These are phyloP conservation scores for Colletotrichum melonis DNA, from an alignment of 2,329 filamentous ascomycete genomes.

Conservation along the genomic window DNA sequence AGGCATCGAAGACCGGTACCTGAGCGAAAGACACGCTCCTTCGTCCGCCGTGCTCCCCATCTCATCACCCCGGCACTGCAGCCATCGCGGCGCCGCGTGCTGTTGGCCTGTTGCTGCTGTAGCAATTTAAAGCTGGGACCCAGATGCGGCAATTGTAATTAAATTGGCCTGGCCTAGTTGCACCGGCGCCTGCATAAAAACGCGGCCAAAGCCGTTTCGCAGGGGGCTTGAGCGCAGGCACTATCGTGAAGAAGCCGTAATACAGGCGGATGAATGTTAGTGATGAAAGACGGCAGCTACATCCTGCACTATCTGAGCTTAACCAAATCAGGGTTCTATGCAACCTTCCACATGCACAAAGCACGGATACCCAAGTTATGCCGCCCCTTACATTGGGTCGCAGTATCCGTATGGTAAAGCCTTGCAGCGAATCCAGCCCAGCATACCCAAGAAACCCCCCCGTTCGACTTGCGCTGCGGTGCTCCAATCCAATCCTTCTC, in stretches of 20 bases:
- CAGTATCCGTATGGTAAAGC: neutral
- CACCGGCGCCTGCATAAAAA: neutral
- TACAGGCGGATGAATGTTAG: neutral
- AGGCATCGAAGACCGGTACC: neutral
- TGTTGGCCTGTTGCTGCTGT: conserved; percentile 17
- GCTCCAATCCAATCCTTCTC: conserved; percentile 8
- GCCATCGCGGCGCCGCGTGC: conserved; percentile 10
- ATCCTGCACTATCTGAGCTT: neutral
- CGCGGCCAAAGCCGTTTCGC: conserved; percentile 10
- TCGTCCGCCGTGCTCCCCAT: neutral
- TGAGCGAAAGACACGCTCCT: neutral
- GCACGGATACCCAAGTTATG: conserved; percentile 10
- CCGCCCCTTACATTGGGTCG: conserved; percentile 14
- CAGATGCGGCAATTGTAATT: conserved; percentile 29
- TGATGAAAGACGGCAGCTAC: conserved; percentile 11
- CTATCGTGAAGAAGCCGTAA: neutral
- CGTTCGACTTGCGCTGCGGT: neutral
- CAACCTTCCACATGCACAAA: conserved; percentile 10
- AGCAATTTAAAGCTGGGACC: conserved; percentile 19
- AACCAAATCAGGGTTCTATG: neutral
- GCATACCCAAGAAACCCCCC: neutral
- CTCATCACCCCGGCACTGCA: neutral
- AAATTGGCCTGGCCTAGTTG: conserved; percentile 11
- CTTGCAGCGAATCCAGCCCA: neutral
- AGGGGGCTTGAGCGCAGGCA: neutral